phyloP scores from a whole-genome alignment of 805 yeast species.

The Myxozyma neotropica region DNA sequence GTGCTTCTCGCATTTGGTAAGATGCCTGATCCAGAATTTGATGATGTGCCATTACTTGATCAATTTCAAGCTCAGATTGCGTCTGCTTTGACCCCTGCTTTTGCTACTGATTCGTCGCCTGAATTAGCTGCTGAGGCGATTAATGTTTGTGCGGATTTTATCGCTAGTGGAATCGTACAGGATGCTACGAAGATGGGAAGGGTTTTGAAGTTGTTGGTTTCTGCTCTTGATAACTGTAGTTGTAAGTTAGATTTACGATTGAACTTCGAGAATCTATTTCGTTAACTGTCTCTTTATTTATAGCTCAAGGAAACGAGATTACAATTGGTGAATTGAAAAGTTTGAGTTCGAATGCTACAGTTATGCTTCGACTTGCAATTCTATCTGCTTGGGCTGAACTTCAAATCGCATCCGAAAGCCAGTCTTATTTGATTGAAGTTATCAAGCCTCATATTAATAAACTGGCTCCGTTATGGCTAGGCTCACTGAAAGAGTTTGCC shows the following conservation, averaged over 20 bases:
- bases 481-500: conserved; percentile 73
- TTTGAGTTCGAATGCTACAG: conserved; percentile 43
- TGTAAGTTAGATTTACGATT: conserved; percentile 37
- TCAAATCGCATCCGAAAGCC: conserved; percentile 37
- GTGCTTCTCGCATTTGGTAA: conserved; percentile 63
- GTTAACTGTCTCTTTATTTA: conserved; percentile 1
- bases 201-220: conserved; percentile 64
- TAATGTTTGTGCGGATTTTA: conserved; percentile 72
- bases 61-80: conserved; percentile 95
- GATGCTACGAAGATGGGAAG: conserved; percentile 52
- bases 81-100: conserved; percentile 86
- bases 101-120: conserved; percentile 70
- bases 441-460: conserved; percentile 56
- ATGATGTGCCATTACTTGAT: conserved; percentile 70
- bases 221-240: conserved; percentile 61
- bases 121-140: conserved; percentile 76
- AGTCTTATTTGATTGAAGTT: conserved; percentile 45
- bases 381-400: conserved; percentile 50
- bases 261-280: not conserved
- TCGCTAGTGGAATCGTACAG: conserved; percentile 61
- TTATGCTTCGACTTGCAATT: conserved; percentile 44
- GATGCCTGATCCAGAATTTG: conserved; percentile 69
- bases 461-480: conserved; percentile 78
- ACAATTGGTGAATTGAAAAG: conserved; percentile 44
- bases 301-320: conserved; percentile 34